Base-by-base conservation (phyloP, 306 rosid genomes). In the Prunus fruticosa region DNA sequence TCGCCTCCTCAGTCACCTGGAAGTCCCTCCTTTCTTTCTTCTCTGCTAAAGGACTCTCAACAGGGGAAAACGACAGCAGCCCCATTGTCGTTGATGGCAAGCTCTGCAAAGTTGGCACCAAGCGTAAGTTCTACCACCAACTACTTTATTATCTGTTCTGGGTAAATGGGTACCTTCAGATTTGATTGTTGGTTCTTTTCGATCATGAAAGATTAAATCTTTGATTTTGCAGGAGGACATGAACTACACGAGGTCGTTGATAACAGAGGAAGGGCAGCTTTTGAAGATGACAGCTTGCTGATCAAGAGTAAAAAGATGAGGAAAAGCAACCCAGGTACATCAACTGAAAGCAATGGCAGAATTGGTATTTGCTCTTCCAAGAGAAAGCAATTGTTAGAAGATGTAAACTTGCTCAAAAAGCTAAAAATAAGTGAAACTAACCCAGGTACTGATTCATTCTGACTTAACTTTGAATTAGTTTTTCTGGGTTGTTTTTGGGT, bases 1-100 rank as follows among this genome's bases (percentile, higher is more conserved):
- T 94, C 4, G 75, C 98, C 12, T 83, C 88, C 45, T 90, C 91
- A 16, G 83, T 94, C 2, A 94, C 93, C 61, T 94, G 98, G 98
- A 89, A 81, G 1, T 82, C 93, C 18, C 87, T 91, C 10, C 88
- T 91, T 18, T 85, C 95, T 80, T 94, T 88, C 88, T 94, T 94
- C 79, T 83, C 93, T 22, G 50, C 83, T 43, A 91, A 83, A 78
- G 80, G 95, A 0, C 88, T 91, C 61, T 53, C 97, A 53, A 84
- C 89, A 8, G 93, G 97, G 1, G 56, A 63, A 71, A 52, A 82
- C 57, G 30, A 76, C 22, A 3, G 10, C 18, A 81, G 79, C 14
- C 77, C 97, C 3, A 80, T 91, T 45, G 12, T 86, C 14, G 93
- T 91, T 27, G 86, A 89, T 19, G 95, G 93, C 23, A 94, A 86